Evolutionary conservation across 139 green algal species (phyloP).

Genomic region (Astrephomene gubernaculifera): DNA sequence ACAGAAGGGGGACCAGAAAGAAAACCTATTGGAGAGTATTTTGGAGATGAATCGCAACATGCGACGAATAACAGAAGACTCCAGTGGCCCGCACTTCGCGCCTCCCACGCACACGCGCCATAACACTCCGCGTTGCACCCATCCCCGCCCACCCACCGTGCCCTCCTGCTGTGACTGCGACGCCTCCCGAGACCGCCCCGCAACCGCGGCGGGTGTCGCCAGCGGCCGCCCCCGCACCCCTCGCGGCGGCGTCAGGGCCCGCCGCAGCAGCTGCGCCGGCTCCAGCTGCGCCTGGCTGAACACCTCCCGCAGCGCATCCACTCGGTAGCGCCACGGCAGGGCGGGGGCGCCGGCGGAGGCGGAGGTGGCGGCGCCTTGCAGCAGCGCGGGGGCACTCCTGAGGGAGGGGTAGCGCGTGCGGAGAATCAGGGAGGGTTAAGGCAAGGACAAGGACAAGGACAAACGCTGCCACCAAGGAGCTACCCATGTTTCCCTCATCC

Average conservation of each 20-base stretch:
- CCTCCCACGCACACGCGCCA: no score
- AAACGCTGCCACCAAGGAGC: no score
- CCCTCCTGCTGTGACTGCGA: no score
- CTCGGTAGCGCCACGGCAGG: background rate
- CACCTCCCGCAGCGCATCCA: background rate
- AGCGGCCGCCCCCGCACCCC: conserved; percentile 8
- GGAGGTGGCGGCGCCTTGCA: background rate
- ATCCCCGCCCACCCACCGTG: no score
- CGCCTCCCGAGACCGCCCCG: background rate
- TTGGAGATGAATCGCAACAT: no score
- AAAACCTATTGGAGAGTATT: no score
- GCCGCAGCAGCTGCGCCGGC: background rate
- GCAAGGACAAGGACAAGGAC: no score
- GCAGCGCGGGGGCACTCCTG: conserved; percentile 33
- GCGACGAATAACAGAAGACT: no score
- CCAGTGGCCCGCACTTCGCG: no score
- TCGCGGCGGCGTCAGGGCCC: conserved; percentile 1
- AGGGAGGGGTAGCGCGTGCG: background rate
- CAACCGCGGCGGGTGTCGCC: background rate
- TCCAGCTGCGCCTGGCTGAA: conserved; percentile 4
- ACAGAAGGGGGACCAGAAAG: no score
- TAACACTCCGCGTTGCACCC: no score
- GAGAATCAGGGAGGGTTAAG: background rate
- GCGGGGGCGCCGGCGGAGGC: background rate
- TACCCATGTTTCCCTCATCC: no score